A percentile compares a stretch with the other conserved stretches of the same genome.
Evolutionary conservation across 2,329 filamentous ascomycete species (phyloP).

Genomic region (Fusarium pseudograminearum): DNA sequence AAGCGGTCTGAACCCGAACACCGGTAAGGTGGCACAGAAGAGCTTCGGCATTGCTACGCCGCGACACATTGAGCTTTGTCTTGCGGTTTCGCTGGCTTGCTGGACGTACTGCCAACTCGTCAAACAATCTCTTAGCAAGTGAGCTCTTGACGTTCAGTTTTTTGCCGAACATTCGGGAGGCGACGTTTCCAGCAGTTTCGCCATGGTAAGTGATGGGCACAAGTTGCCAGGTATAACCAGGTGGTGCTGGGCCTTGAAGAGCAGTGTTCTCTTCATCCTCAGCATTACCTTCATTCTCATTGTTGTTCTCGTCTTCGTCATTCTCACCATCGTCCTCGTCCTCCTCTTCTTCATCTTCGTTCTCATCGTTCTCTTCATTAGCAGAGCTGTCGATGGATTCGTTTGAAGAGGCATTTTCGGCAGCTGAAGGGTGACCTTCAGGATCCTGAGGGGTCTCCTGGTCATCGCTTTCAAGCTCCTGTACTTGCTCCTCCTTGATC

Average conservation of each 20-base stretch:
- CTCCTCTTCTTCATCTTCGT: not conserved
- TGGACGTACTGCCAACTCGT: constrained; percentile 61
- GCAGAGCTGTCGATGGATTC: not conserved
- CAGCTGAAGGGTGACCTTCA: not conserved
- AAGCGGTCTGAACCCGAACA: constrained; percentile 60
- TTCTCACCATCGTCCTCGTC: too few species aligned
- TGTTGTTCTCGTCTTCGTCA: too few species aligned
- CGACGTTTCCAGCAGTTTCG: constrained; percentile 59
- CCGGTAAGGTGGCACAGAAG: constrained; percentile 69
- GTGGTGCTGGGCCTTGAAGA: not conserved
- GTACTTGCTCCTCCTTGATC: not conserved
- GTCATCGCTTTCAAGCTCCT: not conserved
- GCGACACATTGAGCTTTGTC: constrained; percentile 66
- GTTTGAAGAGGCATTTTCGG: not conserved
- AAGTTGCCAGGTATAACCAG: not conserved
- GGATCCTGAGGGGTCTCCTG: not conserved
- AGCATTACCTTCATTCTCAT: too few species aligned
- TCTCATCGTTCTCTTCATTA: not conserved
- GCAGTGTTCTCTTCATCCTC: not conserved
- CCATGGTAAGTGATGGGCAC: not conserved
- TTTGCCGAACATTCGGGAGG: constrained; percentile 60
- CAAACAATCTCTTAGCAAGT: constrained; percentile 65
- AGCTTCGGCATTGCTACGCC: constrained; percentile 71
- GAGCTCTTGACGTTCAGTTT: constrained; percentile 64
- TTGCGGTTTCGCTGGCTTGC: constrained; percentile 66